Conservation (phyloP, 2,329 filamentous ascomycete genomes). For the Aspergillus melleus region DNA sequence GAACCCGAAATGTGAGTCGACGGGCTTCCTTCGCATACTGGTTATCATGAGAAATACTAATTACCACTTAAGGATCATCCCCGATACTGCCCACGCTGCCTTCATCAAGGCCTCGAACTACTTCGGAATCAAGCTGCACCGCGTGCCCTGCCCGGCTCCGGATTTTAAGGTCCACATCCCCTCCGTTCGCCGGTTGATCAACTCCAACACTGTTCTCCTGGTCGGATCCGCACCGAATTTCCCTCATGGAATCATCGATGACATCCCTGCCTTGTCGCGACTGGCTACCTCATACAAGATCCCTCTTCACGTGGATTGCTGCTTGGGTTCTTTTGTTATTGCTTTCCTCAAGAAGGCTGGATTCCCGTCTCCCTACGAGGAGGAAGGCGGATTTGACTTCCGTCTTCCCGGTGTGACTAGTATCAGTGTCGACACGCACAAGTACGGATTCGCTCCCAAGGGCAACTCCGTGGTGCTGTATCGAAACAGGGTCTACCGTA, state of each 20-base stretch:
- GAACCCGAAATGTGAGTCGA: slow-evolving; percentile 84
- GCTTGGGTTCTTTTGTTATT: slow-evolving; percentile 90
- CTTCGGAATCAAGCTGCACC: slow-evolving; percentile 93
- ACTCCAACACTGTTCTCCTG: slow-evolving; percentile 88
- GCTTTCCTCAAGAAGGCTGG: slow-evolving; percentile 92
- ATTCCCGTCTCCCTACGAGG: slow-evolving; percentile 61
- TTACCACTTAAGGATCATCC: slow-evolving; percentile 68
- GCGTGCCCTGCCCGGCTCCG: slow-evolving; percentile 83
- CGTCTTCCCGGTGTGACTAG: slow-evolving; percentile 88
- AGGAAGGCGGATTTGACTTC: slow-evolving; percentile 88
- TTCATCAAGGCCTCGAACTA: slow-evolving; percentile 95
- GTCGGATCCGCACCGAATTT: slow-evolving; percentile 97
- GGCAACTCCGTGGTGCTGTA: slow-evolving; percentile 94
- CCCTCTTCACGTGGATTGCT: slow-evolving; percentile 95
- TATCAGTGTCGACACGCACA: slow-evolving; percentile 97
- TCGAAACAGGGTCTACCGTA: slow-evolving; percentile 73
- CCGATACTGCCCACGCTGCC: slow-evolving; percentile 90
- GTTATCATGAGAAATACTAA: slow-evolving; percentile 18
- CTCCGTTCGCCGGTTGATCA: slow-evolving; percentile 80
- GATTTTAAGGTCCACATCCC: slow-evolving; percentile 79
- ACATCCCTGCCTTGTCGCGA: slow-evolving; percentile 80
- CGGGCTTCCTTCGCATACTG: not conserved
- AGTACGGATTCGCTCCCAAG: slow-evolving; percentile 98
- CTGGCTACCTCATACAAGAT: slow-evolving; percentile 77
- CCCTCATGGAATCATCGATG: slow-evolving; percentile 96